A percentile compares a stretch with the other conserved stretches of the same genome.
These are phyloP conservation scores for Annulohypoxylon stygium DNA, from an alignment of 495 filamentous ascomycete genomes.

Conservation along the genomic window DNA sequence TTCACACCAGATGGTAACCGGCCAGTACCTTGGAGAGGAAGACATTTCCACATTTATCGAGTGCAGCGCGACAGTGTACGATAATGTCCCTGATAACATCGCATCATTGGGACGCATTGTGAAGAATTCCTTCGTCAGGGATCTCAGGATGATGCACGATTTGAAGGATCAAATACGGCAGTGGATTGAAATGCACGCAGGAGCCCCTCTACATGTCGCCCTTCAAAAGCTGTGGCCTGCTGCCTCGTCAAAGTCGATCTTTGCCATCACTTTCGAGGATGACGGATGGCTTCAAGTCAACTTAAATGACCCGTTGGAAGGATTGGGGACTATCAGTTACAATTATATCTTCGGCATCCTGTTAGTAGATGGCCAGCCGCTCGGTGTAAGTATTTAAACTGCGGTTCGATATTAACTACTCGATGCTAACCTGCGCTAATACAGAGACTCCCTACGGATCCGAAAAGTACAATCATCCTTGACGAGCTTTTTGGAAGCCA, in stretches of 20 bases:
- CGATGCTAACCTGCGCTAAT: constrained; percentile 13
- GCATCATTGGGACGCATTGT: constrained; percentile 24
- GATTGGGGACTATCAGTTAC: constrained; percentile 53
- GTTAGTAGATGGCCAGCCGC: constrained; percentile 60
- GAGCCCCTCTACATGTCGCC: constrained; percentile 7
- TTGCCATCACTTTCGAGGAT: constrained; percentile 7
- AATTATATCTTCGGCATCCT: constrained; percentile 62
- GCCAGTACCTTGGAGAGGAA: constrained; percentile 5
- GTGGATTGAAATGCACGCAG: constrained; percentile 29
- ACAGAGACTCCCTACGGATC: constrained; percentile 57
- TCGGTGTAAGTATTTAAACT: constrained; percentile 26
- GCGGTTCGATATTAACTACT: background rate
- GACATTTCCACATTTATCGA: constrained; percentile 50
- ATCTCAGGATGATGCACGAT: constrained; percentile 45
- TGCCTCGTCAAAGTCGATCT: constrained; percentile 27
- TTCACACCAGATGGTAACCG: constrained; percentile 39
- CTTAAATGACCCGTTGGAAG: background rate
- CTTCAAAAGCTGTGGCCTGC: constrained; percentile 26
- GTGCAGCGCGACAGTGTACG: constrained; percentile 45
- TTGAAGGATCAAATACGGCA: constrained; percentile 32
- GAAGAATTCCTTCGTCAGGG: constrained; percentile 41
- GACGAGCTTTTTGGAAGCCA: constrained; percentile 64
- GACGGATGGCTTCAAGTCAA: constrained; percentile 30
- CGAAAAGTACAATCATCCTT: constrained; percentile 53
- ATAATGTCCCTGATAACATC: constrained; percentile 45